phyloP scores from a whole-genome alignment of 192 early-diverging fungal genomes.

The Mortierella hygrophila region DNA sequence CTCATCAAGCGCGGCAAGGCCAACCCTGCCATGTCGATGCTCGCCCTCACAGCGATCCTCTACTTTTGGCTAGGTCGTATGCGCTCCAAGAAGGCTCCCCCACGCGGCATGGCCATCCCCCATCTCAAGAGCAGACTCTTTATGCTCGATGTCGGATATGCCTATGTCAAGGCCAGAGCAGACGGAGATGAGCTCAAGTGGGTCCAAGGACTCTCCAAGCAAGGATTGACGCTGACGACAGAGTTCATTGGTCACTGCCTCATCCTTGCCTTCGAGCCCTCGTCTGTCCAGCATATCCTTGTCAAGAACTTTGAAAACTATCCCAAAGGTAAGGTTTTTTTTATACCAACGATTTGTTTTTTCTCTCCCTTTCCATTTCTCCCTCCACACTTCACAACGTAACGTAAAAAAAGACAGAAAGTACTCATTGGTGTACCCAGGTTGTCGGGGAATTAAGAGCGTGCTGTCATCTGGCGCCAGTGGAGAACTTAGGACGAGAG shows the following conservation, averaged over 20 bases:
- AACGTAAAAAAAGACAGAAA: not conserved
- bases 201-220: slow-evolving; percentile 48
- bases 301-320: slow-evolving; percentile 60
- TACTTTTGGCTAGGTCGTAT: slow-evolving; percentile 55
- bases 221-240: slow-evolving; percentile 44
- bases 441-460: not conserved
- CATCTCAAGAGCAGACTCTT: slow-evolving; percentile 44
- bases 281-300: slow-evolving; percentile 53
- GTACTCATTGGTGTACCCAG: not conserved
- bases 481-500: too few relatives aligned
- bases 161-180: slow-evolving; percentile 39
- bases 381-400: not conserved
- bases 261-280: slow-evolving; percentile 51
- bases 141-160: slow-evolving; percentile 41
- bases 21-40: slow-evolving; percentile 53
- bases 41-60: slow-evolving; percentile 48
- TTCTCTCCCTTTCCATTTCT: not conserved
- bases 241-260: slow-evolving; percentile 48
- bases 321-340: slow-evolving; percentile 43
- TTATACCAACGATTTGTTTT: not conserved
- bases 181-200: slow-evolving; percentile 51
- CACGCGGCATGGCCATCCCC: slow-evolving; percentile 53
- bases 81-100: slow-evolving; percentile 42
- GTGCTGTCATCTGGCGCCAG: not conserved
- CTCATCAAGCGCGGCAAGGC: slow-evolving; percentile 51